These are phyloP conservation scores for Escovopsis sp. DNA, from an alignment of 2,329 filamentous ascomycete genomes.

Conservation along the genomic window DNA sequence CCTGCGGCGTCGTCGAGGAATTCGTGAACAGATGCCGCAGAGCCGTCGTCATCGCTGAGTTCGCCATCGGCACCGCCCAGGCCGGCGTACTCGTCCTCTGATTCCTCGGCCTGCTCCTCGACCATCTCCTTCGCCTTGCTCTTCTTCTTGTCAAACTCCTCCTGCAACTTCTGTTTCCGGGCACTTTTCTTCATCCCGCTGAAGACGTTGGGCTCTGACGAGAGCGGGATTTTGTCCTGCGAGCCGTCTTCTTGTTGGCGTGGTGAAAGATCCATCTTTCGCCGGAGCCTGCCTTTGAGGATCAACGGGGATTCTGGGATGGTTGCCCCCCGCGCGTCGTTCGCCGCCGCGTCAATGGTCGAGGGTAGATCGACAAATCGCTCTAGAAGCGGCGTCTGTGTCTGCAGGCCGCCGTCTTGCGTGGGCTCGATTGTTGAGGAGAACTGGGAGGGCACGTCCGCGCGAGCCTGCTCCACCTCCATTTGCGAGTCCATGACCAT, in stretches of 20 bases:
- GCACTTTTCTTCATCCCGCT: slow-evolving; percentile 54
- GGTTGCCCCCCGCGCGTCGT: slow-evolving; percentile 20
- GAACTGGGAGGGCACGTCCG: slow-evolving; percentile 39
- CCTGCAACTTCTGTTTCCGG: slow-evolving; percentile 33
- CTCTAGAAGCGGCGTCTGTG: slow-evolving; percentile 55
- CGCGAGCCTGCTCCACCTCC: slow-evolving; percentile 22
- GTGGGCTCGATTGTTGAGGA: slow-evolving; percentile 62
- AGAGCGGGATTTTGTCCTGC: slow-evolving; percentile 11
- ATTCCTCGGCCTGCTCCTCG: slow-evolving; percentile 90
- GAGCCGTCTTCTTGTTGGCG: slow-evolving; percentile 3
- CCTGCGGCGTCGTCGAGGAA: slow-evolving; percentile 82
- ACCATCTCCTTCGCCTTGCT: slow-evolving; percentile 79
- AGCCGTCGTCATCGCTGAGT: slow-evolving; percentile 55
- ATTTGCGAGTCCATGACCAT: slow-evolving; percentile 32
- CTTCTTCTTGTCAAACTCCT: slow-evolving; percentile 66
- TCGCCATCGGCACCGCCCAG: slow-evolving; percentile 84
- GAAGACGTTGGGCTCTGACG: slow-evolving; percentile 36
- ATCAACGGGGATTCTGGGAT: slow-evolving; percentile 51
- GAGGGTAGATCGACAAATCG: slow-evolving; percentile 55
- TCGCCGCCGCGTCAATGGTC: slow-evolving; percentile 55
- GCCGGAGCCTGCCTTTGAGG: slow-evolving; percentile 40
- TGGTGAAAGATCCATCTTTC: slow-evolving; percentile 19
- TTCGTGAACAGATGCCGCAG: slow-evolving; percentile 56
- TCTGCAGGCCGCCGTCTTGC: slow-evolving; percentile 65
- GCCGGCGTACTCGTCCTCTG: slow-evolving; percentile 94